Base-by-base conservation (phyloP, 2,329 filamentous ascomycete species). In the Sporothrix pallida region DNA sequence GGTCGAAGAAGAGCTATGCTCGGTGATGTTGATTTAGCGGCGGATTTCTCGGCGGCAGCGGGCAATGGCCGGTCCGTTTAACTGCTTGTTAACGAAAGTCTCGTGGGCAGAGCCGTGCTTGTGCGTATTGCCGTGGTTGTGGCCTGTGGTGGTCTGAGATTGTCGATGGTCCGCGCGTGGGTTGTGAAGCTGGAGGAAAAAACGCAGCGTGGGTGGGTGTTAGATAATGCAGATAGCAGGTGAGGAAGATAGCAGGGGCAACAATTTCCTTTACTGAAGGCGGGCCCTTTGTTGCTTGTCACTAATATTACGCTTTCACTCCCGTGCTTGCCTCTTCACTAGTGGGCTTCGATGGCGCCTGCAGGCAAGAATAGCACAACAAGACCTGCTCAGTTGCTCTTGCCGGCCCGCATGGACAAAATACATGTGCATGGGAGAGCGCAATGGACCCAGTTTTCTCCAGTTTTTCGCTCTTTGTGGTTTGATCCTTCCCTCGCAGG, bases 391-490 rank as follows among this genome's bases (percentile, higher is more conserved):
- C 20, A 20, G 54, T 9, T 56, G 52, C n/a, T 71, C 54, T n/a
- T 46, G 37, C 69, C 54, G 54, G 54, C 54, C 37, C 20, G 54
- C 54, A 71, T 62, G 42, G 44, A 20, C 44, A 63, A 37, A 23
- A 42, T 62, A 52, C 42, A 71, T 23, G 31, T 44, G 31, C 17
- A 37, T 15, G 17, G 44, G 23, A 23, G 62, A 52, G 46, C 20
- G 62, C 23, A 54, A 52, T 17, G 26, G 70, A 62, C 70, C 70
- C 60, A 56, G 46, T 72, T 72, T 72, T 72, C 70, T 46, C 70
- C 70, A 72, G 58, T 15, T 72, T 71, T 48, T 71, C 20, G n/a
- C 46, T 20, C n/a, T 72, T 52, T 46, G 70, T 52, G 17, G 56
- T 62, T 60, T 46, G 44, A 31, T 50, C 46, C 15, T 69, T 37